Conservation (phyloP, 805 yeast genomes). For the Saturnispora sekii region DNA sequence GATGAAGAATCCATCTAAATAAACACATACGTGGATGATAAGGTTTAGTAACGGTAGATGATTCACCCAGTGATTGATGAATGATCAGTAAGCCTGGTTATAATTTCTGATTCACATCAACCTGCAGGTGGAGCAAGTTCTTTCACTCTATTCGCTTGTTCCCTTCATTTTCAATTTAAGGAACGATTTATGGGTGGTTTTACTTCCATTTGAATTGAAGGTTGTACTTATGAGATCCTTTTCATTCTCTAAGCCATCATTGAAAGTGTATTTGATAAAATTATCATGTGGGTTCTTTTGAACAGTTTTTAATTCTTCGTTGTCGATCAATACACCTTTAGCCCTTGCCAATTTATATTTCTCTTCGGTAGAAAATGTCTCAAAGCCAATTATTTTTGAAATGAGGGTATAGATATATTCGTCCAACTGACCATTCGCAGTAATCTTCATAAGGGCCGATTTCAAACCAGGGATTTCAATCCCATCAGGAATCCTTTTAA, state of each 20-base stretch:
- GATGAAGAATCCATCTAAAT: no score
- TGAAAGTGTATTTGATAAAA: constrained; percentile 6
- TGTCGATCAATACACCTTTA: constrained; percentile 27
- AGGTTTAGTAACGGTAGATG: no score
- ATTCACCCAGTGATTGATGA: no score
- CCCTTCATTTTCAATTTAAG: constrained; percentile 16
- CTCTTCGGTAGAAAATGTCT: constrained; percentile 33
- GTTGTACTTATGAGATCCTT: constrained; percentile 23
- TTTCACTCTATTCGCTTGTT: no score
- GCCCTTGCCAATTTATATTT: constrained; percentile 22
- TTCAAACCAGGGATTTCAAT: constrained; percentile 59
- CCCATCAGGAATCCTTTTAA: constrained; percentile 52
- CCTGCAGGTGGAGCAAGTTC: background rate
- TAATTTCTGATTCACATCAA: background rate
- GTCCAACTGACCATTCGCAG: constrained; percentile 51
- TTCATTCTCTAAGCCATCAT: constrained; percentile 21
- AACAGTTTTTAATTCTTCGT: constrained; percentile 8
- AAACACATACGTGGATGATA: no score
- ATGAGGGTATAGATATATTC: constrained; percentile 46
- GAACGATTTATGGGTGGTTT: constrained; percentile 26
- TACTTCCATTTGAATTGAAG: constrained; percentile 26
- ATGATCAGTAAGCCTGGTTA: no score
- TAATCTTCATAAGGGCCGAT: constrained; percentile 48
- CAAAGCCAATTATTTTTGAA: constrained; percentile 42
- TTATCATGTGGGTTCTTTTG: constrained; percentile 2